These are phyloP conservation scores for Saccharomyces uvarum DNA, from an alignment of 1,139 yeast species.

Conservation along the genomic window DNA sequence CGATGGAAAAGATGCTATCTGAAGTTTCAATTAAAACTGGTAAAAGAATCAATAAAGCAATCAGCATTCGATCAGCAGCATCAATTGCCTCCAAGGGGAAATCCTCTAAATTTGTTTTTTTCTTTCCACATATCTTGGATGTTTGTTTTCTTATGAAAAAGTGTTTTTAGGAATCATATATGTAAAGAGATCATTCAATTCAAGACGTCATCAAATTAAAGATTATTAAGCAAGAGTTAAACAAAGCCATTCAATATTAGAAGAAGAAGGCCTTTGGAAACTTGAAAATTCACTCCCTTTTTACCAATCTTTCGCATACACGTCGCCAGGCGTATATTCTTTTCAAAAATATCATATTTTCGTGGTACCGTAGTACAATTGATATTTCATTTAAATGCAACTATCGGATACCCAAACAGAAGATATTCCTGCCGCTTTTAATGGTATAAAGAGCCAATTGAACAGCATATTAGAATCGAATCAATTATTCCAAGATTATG, in stretches of 20 bases:
- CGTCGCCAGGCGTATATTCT: neutral
- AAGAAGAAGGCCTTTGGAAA: neutral
- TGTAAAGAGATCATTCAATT: neutral
- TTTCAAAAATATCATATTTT: neutral
- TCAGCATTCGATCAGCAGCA: neutral
- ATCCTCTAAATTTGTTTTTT: neutral
- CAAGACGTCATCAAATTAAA: neutral
- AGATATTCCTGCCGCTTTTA: neutral
- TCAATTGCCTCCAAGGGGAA: neutral
- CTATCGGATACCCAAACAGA: conserved; percentile 5
- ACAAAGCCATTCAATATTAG: neutral
- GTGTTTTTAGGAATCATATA: neutral
- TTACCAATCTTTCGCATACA: neutral
- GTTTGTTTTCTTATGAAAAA: neutral
- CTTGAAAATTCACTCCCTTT: neutral
- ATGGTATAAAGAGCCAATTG: conserved; percentile 11
- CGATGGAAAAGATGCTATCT: neutral
- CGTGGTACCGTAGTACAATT: neutral
- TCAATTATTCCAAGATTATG: conserved; percentile 22
- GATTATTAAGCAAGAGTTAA: neutral
- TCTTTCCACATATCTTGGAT: neutral
- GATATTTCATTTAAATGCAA: neutral
- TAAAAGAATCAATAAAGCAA: neutral
- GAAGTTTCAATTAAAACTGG: neutral
- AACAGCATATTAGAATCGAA: conserved; percentile 21